Evolutionary conservation across 2,329 filamentous ascomycete species (phyloP).

Genomic region (Curvularia hawaiiensis): DNA sequence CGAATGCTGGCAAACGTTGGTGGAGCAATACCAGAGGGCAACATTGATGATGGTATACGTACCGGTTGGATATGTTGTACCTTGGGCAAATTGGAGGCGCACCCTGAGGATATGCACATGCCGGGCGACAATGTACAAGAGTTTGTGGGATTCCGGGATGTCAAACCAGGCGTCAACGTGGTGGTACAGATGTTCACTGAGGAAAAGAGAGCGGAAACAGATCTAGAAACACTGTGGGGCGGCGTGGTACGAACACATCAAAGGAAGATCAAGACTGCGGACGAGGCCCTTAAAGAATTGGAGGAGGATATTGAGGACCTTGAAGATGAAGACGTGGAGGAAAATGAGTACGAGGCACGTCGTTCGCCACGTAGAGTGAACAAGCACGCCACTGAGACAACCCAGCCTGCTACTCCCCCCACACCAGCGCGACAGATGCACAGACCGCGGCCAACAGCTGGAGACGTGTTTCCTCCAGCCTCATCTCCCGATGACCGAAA

Average conservation of each 20-base stretch:
- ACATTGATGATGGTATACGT: conserved; percentile 80
- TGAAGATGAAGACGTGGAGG: conserved; percentile 23
- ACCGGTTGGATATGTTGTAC: conserved; percentile 98
- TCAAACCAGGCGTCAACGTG: conserved; percentile 62
- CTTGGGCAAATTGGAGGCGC: conserved; percentile 70
- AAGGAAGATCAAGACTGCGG: conserved; percentile 43
- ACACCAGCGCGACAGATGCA: conserved; percentile 24
- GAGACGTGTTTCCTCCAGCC: conserved; percentile 37
- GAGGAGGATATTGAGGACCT: conserved; percentile 29
- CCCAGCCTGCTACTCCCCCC: background rate
- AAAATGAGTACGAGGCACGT: conserved; percentile 11
- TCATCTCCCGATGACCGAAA: conserved; percentile 13
- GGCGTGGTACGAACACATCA: conserved; percentile 52
- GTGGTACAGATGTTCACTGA: conserved; percentile 76
- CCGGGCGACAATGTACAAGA: conserved; percentile 50
- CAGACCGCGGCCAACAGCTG: conserved; percentile 25
- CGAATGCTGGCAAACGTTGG: conserved; percentile 77
- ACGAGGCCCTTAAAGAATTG: conserved; percentile 35
- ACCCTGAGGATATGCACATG: conserved; percentile 45
- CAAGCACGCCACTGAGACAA: conserved; percentile 1
- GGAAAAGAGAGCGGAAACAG: conserved; percentile 69
- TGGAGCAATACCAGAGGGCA: conserved; percentile 57
- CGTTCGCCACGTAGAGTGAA: background rate
- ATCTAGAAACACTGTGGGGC: conserved; percentile 69
- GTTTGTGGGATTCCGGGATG: conserved; percentile 77